Evolutionary conservation across 345 rosid species (phyloP), one percentile per base, ranked within the genome.

Genomic region (Populus euphratica): DNA sequence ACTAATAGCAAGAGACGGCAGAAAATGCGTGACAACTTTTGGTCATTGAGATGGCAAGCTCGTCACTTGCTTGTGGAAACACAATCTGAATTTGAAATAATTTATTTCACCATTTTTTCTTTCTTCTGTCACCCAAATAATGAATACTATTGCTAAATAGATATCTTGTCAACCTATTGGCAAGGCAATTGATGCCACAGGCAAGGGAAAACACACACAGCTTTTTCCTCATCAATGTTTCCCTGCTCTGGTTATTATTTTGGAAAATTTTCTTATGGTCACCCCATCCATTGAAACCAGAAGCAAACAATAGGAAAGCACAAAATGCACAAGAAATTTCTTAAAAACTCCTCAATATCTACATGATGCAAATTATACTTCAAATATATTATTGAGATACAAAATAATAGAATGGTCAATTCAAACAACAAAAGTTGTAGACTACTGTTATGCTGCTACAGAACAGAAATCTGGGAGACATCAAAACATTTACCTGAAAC

Each of bases 401-500:
- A 10, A 56, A n/a, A 56, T 56, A 50, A 70, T 23, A 17, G 27
- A 35, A 49, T 29, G 50, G 31, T 27, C 73, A 29, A 20, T 2
- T 31, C 20, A 2, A 38, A 49, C 11, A 52, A 17, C 43, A 20
- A 65, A 64, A 20, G 54, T 14, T 6, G 29, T 54, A 13, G 17
- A 21, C 16, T 52, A 64, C 8, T 9, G 31, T 64, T 39, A 5
- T 36, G 8, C 50, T 31, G 52, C 38, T 25, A 50, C 54, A 54
- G 29, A 36, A 41, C 6, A 77, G 21, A 21, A 81, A 54, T 69
- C 13, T 25, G 12, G 38, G 43, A 33, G 49, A 70, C 56, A 50
- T 54, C 49, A 43, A 25, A 70, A 50, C n/a, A 41, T 36, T 84
- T 89, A 96, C 99, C 99, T 92, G 98, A 80, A 96, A 94, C 70